Percentiles rank a stretch among this genome's conserved stretches.
Evolutionary conservation across 495 filamentous ascomycete genomes (phyloP).

Genomic region (Penicillium roqueforti): DNA sequence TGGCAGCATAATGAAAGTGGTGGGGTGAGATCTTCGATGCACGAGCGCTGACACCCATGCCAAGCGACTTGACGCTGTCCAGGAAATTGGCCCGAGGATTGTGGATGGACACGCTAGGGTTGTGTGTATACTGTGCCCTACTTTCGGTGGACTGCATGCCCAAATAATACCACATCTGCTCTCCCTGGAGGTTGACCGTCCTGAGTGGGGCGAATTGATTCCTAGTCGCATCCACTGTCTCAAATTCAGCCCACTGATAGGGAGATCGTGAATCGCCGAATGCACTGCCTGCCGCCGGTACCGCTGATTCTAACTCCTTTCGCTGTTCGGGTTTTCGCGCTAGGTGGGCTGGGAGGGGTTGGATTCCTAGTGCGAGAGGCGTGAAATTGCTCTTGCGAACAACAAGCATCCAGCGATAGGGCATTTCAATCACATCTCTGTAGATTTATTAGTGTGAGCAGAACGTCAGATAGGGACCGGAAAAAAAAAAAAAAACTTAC

Average conservation of each 20-base stretch:
- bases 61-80: constrained; percentile 49
- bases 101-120: constrained; percentile 56
- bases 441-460: constrained; percentile 11
- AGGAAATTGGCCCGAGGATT: constrained; percentile 58
- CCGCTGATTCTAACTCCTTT: constrained; percentile 45
- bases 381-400: constrained; percentile 50
- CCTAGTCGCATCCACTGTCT: constrained; percentile 48
- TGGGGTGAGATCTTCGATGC: constrained; percentile 38
- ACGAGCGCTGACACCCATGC: constrained; percentile 26
- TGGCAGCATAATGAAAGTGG: constrained; percentile 32
- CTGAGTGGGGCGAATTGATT: constrained; percentile 47
- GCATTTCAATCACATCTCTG: constrained; percentile 51
- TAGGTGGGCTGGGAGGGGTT: constrained; percentile 56
- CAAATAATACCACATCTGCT: constrained; percentile 88
- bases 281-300: constrained; percentile 52
- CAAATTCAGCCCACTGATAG: constrained; percentile 80
- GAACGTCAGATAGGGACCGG: too few species aligned
- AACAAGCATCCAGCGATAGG: constrained; percentile 53
- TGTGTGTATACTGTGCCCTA: constrained; percentile 86
- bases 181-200: constrained; percentile 60
- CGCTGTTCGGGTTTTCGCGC: constrained; percentile 44
- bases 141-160: constrained; percentile 84
- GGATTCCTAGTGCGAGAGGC: constrained; percentile 51
- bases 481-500: constrained; percentile 49
- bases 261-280: constrained; percentile 54